A percentile compares a stretch with the other conserved stretches of the same genome.
phyloP scores from a whole-genome alignment of 2,329 filamentous ascomycete species.

The Corynespora cassiicola region DNA sequence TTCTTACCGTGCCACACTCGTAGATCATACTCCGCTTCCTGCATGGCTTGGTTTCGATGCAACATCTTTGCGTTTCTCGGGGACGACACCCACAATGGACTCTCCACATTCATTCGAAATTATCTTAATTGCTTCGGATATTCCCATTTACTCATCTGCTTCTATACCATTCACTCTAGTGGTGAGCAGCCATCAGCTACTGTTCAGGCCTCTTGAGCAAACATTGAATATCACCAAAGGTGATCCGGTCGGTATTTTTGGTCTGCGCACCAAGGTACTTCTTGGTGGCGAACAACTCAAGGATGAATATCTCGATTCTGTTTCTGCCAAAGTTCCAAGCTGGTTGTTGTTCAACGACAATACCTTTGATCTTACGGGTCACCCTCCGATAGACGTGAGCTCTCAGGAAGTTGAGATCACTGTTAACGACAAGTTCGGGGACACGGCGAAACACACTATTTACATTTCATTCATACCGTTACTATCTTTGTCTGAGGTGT shows the following conservation, averaged over 20 bases:
- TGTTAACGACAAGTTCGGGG: slow-evolving; percentile 65
- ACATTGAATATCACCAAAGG: slow-evolving; percentile 42
- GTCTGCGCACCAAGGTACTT: slow-evolving; percentile 39
- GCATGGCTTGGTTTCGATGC: slow-evolving; percentile 83
- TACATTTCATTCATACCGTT: slow-evolving; percentile 49
- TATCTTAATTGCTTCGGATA: slow-evolving; percentile 77
- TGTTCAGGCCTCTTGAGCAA: slow-evolving; percentile 60
- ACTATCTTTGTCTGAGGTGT: slow-evolving; percentile 53
- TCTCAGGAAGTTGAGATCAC: slow-evolving; percentile 69
- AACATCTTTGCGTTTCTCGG: slow-evolving; percentile 69
- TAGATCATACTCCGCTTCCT: slow-evolving; percentile 80
- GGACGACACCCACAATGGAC: slow-evolving; percentile 71
- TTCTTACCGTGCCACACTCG: slow-evolving; percentile 77
- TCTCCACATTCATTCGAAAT: slow-evolving; percentile 75
- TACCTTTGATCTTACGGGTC: slow-evolving; percentile 70
- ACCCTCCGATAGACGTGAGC: slow-evolving; percentile 63
- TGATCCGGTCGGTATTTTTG: slow-evolving; percentile 33
- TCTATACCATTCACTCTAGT: slow-evolving; percentile 72
- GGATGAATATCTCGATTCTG: slow-evolving; percentile 58
- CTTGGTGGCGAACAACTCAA: slow-evolving; percentile 51
- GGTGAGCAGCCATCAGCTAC: slow-evolving; percentile 73
- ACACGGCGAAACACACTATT: slow-evolving; percentile 65
- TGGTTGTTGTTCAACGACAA: slow-evolving; percentile 74
- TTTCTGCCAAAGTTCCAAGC: slow-evolving; percentile 63
- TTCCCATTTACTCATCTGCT: slow-evolving; percentile 75